Percentiles rank a stretch among this genome's conserved stretches.
Evolutionary conservation across 768 basidiomycete genomes (phyloP).

Genomic region (Mycena indigotica): DNA sequence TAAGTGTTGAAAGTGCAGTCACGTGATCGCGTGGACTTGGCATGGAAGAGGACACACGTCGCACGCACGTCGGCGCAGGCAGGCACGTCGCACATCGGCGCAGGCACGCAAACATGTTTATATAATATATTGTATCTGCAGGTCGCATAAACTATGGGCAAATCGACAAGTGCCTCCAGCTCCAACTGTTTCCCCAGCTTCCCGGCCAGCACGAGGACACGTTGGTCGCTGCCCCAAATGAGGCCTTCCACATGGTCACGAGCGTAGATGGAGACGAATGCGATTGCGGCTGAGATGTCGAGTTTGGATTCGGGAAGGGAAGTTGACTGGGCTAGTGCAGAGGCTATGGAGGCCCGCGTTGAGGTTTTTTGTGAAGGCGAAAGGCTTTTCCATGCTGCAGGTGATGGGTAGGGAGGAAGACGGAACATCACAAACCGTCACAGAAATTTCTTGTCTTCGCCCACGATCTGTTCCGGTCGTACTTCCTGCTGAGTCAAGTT

Average conservation of each 20-base stretch:
- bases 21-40: no score
- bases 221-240: slow-evolving; percentile 52
- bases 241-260: slow-evolving; percentile 54
- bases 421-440: background rate
- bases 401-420: slow-evolving; percentile 37
- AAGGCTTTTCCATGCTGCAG: slow-evolving; percentile 36
- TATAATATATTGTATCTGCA: no score
- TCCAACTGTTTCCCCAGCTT: slow-evolving; percentile 52
- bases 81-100: no score
- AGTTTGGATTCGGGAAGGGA: slow-evolving; percentile 50
- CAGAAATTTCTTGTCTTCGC: background rate
- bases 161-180: slow-evolving; percentile 59
- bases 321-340: slow-evolving; percentile 49
- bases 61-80: no score
- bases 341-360: slow-evolving; percentile 37
- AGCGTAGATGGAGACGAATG: slow-evolving; percentile 60
- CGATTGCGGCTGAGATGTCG: slow-evolving; percentile 44
- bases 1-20: no score
- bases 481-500: no score
- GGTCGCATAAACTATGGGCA: slow-evolving; percentile 60
- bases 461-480: no score
- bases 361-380: slow-evolving; percentile 13
- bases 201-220: slow-evolving; percentile 58
- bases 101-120: no score
- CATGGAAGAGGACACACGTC: no score